Percentiles rank a stretch among this genome's conserved stretches.
phyloP scores from a whole-genome alignment of 495 filamentous ascomycete genomes.

The Delitschia confertaspora region DNA sequence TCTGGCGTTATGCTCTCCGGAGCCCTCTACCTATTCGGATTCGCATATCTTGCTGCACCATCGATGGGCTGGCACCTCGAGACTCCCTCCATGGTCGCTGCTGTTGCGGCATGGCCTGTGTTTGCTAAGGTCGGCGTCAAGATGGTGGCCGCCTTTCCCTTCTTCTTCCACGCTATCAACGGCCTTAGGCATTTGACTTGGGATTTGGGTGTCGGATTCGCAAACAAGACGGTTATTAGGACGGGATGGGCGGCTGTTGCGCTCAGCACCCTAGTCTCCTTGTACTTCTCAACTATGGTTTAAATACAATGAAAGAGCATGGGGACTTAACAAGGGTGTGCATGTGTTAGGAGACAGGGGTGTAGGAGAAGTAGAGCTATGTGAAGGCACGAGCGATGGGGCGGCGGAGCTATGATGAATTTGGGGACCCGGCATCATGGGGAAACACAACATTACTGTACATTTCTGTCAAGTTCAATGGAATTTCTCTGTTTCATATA shows the following conservation, averaged over 20 bases:
- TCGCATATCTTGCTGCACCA: slow-evolving; percentile 76
- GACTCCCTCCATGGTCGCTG: slow-evolving; percentile 64
- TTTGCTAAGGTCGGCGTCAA: slow-evolving; percentile 65
- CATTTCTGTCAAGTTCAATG: background rate
- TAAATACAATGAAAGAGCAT: too few relatives aligned
- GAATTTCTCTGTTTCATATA: too few relatives aligned
- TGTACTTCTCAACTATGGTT: too few relatives aligned
- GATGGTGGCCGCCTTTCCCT: slow-evolving; percentile 63
- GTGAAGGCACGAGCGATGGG: too few relatives aligned
- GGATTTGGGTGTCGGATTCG: slow-evolving; percentile 65
- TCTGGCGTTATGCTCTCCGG: slow-evolving; percentile 66
- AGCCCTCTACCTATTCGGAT: slow-evolving; percentile 70
- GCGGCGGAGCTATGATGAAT: background rate
- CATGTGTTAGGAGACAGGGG: too few relatives aligned
- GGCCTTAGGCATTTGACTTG: slow-evolving; percentile 83
- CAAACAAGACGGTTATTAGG: slow-evolving; percentile 60
- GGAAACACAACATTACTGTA: background rate
- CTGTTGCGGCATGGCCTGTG: slow-evolving; percentile 64
- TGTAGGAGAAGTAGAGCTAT: too few relatives aligned
- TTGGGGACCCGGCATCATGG: background rate
- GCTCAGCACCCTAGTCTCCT: slow-evolving; percentile 51
- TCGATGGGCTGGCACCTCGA: slow-evolving; percentile 78
- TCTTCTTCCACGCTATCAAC: slow-evolving; percentile 79
- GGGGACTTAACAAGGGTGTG: too few relatives aligned
- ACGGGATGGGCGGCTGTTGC: slow-evolving; percentile 70